These are phyloP conservation scores for Curvularia sp. DNA, from an alignment of 2,329 filamentous ascomycete genomes.

Conservation along the genomic window DNA sequence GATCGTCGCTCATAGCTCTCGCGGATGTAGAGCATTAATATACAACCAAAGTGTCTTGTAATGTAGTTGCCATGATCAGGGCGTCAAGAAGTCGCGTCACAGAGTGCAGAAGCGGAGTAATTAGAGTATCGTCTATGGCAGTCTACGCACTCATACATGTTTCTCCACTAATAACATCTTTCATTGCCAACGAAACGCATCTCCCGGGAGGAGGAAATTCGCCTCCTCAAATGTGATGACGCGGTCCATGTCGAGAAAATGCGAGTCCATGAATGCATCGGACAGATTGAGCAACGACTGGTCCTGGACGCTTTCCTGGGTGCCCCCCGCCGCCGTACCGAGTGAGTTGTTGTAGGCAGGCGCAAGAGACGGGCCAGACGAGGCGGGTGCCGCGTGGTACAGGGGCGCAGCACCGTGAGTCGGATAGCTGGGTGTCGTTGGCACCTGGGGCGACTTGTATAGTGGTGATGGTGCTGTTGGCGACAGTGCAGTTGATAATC, in stretches of 20 bases:
- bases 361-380: background rate
- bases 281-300: constrained; percentile 41
- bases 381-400: constrained; percentile 1
- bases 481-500: background rate
- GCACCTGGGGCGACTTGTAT: constrained; percentile 8
- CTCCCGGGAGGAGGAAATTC: constrained; percentile 44
- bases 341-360: background rate
- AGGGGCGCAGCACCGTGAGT: constrained; percentile 5
- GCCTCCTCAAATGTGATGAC: constrained; percentile 49
- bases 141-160: background rate
- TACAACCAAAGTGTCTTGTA: too few relatives aligned
- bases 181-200: constrained; percentile 39
- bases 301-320: constrained; percentile 35
- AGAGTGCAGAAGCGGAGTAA: too few relatives aligned
- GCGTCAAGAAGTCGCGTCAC: too few relatives aligned
- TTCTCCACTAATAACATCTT: background rate
- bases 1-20: too few relatives aligned
- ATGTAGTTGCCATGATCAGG: too few relatives aligned
- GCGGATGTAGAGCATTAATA: too few relatives aligned
- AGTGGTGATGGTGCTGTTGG: constrained; percentile 5
- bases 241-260: constrained; percentile 45
- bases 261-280: constrained; percentile 44
- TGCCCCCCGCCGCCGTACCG: constrained; percentile 3
- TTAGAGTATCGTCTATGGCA: too few relatives aligned
- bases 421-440: background rate